A percentile compares a stretch with the other conserved stretches of the same genome.
phyloP scores from a whole-genome alignment of 2,329 filamentous ascomycete genomes.

The Cadophora sp. region DNA sequence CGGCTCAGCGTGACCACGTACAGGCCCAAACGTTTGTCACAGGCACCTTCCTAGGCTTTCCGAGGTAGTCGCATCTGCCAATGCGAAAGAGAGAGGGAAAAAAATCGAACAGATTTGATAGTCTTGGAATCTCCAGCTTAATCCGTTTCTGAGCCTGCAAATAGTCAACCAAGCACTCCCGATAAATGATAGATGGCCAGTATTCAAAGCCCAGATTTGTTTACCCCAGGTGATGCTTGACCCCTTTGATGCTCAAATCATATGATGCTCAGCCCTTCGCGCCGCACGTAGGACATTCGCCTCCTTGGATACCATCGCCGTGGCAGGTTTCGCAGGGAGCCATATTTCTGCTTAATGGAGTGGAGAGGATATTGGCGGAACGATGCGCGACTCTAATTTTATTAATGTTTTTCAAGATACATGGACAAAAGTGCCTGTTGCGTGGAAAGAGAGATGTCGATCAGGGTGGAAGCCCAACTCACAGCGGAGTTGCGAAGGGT shows the following conservation, averaged over 20 bases:
- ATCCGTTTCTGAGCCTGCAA: conserved; percentile 24
- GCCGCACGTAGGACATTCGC: conserved; percentile 7
- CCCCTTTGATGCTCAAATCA: conserved; percentile 1
- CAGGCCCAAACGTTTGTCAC: no score
- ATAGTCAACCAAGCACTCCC: conserved; percentile 23
- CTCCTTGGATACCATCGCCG: conserved; percentile 11
- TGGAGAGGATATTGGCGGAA: neutral
- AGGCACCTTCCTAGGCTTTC: conserved; percentile 1
- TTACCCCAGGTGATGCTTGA: neutral
- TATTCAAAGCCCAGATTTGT: neutral
- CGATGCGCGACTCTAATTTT: neutral
- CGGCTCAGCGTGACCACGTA: conserved; percentile 12
- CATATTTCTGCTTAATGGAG: conserved; percentile 10
- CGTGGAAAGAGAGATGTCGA: neutral
- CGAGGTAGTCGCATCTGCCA: conserved; percentile 12
- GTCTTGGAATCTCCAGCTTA: conserved; percentile 26
- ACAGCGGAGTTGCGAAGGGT: neutral
- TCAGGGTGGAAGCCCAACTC: neutral
- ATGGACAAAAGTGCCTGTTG: neutral
- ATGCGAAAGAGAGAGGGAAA: conserved; percentile 22
- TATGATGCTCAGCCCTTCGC: conserved; percentile 7
- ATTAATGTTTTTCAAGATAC: neutral
- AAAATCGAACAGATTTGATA: conserved; percentile 19
- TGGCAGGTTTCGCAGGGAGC: conserved; percentile 1
- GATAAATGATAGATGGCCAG: neutral